Percentiles rank a stretch among this genome's conserved stretches.
These are phyloP conservation scores for Aspergillus fumigatus DNA, from an alignment of 2,329 filamentous ascomycete genomes.

Conservation along the genomic window DNA sequence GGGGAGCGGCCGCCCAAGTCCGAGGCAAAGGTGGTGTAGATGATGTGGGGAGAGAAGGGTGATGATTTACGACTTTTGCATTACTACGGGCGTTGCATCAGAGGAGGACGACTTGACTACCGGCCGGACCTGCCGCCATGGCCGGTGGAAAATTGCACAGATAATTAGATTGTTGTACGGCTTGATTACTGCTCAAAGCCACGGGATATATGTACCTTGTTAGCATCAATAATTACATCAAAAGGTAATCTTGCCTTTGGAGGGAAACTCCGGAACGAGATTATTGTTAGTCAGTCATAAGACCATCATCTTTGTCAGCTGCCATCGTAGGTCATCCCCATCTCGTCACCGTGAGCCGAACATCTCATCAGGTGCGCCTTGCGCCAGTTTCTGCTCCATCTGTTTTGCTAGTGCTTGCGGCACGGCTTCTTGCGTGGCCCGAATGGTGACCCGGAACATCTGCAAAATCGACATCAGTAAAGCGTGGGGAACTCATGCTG, in stretches of 20 bases:
- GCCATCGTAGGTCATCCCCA: not conserved
- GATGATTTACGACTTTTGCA: conserved; percentile 14
- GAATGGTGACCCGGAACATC: conserved; percentile 94
- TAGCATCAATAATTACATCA: not conserved
- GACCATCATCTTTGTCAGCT: not conserved
- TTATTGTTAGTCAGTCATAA: not conserved
- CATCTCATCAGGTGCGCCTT: conserved; percentile 36
- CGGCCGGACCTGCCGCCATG: not conserved
- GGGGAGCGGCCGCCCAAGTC: conserved; percentile 73
- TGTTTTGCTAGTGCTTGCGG: conserved; percentile 73
- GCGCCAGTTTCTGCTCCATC: conserved; percentile 78
- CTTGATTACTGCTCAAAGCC: not conserved
- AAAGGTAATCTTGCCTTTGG: not conserved
- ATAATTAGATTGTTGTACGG: not conserved
- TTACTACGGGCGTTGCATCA: not conserved
- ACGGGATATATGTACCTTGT: not conserved
- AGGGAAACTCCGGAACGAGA: not conserved
- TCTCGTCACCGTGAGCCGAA: conserved; percentile 3
- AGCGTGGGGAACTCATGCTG: not conserved
- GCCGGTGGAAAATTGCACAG: not conserved
- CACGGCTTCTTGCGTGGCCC: conserved; percentile 87
- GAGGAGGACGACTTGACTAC: not conserved
- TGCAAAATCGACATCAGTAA: conserved; percentile 36
- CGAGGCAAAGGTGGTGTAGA: conserved; percentile 63
- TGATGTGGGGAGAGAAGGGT: conserved; percentile 2